Evolutionary conservation across 2,329 filamentous ascomycete genomes (phyloP), one percentile per base, ranked within the genome.

Genomic region (Phaeosphaeriaceae sp.): DNA sequence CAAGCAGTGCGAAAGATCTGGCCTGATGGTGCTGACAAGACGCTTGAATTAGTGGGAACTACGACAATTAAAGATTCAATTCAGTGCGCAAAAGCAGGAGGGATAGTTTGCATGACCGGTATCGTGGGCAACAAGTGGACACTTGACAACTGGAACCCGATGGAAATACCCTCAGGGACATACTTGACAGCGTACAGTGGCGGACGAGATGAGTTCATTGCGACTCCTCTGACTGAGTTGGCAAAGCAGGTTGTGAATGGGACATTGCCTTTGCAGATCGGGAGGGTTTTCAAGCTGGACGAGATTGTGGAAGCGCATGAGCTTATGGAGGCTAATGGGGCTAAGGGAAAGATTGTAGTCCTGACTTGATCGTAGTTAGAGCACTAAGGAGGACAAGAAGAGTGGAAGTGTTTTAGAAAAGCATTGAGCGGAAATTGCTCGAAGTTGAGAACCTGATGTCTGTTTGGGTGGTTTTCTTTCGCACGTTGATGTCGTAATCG

Each of bases 21-120:
- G 31, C 31, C 31, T 15, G 31, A 7, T 7, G 31, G 31, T 11
- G 31, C 31, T 3, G 31, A 36, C 13, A 36, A 36, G 13, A 3
- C 3, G 7, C 13, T 36, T 5, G 31, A 36, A 15, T 15, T 36
- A 11, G 13, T 36, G 7, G 31, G 31, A 11, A 36, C 31, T 1
- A 76, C 71, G 1, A 80, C 78, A 0, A 61, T 84, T 22, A 61
- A 69, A 5, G 82, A 83, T 58, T 82, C 80, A n/a, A 57, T 83
- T 54, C 60, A 68, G 20, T 81, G 80, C 68, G 70, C 71, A 1
- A 72, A 69, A 33, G 54, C 69, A 25, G 74, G 75, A 5, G 82
- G 82, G 0, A 77, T 76, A 20, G 78, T 82, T 1, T 83, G 80
- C 58, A 75, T 83, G 76, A 76, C 78, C 0, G 82, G 81, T 1